Base-by-base conservation (phyloP, 2,329 filamentous ascomycete genomes). In the Trichoderma brevicompactum region DNA sequence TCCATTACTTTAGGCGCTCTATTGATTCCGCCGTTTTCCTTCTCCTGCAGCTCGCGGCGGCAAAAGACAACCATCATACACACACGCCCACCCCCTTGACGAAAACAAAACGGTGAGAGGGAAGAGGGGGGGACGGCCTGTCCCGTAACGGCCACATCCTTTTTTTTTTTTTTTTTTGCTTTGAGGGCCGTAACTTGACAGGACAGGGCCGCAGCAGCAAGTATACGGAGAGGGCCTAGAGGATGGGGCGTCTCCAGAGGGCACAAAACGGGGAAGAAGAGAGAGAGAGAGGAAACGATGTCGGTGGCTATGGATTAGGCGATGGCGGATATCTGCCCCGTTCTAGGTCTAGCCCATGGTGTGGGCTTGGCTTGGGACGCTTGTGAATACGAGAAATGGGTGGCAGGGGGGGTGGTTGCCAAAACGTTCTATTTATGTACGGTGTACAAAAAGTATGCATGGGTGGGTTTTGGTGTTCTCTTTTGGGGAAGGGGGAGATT, bases 331-430 rank as follows among this genome's bases (percentile, higher is more conserved):
- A 50, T 60, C 56, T 12, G 56, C 28, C 34, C 56, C 56, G 44
- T 60, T 60, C 56, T 60, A 60, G 56, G 56, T 60, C 56, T 60
- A 60, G 56, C 34, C 43, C 44, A 60, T 48, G 56, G 44, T 17
- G 55, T 60, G 56, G 52, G 52, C 52, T 54, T 54, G 52, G 36
- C 34, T 54, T 54, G 52, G 52, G 43, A 46, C 56, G 56, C 56
- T 60, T 60, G 56, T 60, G 56, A 60, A 60, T 60, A 60, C 56
- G 56, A 60, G 56, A 60, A 60, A 60, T 60, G 41, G 44, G 44
- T 41, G 56, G 56, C 56, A 60, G 56, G 56, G 56, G 56, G 43
- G 28, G 28, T 38, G 54, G 40, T 41, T 32, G 9, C 23, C 48
- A 15, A 34, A 52, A 52, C 12, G 32, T 46, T 59, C 55, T 59